Base-by-base conservation (phyloP, 352 stramenopile genomes). In the Phytophthora cactorum region DNA sequence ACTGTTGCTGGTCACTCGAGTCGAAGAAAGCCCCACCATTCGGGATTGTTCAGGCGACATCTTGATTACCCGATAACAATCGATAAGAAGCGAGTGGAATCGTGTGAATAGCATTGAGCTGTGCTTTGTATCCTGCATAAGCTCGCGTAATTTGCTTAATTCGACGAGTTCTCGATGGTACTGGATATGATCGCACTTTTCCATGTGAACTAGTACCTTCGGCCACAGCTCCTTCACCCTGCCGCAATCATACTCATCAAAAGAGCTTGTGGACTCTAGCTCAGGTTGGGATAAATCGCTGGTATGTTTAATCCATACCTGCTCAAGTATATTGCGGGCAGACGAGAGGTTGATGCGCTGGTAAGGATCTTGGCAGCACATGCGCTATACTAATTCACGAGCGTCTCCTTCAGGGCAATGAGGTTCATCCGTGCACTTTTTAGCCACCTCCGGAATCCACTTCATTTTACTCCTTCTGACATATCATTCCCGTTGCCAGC, bases 331-430 rank as follows among this genome's bases (percentile, higher is more conserved):
- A 15, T 49, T 38, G 8, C 44, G 29, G 5, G 54, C 50, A 41
- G 38, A 39, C 10, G 50, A 32, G 6, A 66, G 25, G 31, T 5
- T 47, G 3, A n/a, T 0, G 4, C 58, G 53, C 45, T 52, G 27
- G 22, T 39, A 9, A 25, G 46, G 52, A 7, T 69, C 46, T 3
- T 47, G 39, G 8, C 11, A 57, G 29, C 62, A 69, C 62, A 69
- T 69, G 4, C 17, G 34, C 52, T 47, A 52, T 22, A 69, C 62
- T 28, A 69, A 17, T 12, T 58, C 25, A 3, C 31, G 38, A 11
- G n/a, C 28, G 15, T 58, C 25, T 6, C 36, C n/a, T 27, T 12
- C 2, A 5, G n/a, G 10, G 11, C 44, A 57, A 4, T 43, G 7
- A 32, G 51, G 44, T 10, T 46, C 36, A 5, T 15, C n/a, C 22